These are phyloP conservation scores for Nicotiana otophora DNA, from an alignment of 257 asterid species.

Conservation along the genomic window DNA sequence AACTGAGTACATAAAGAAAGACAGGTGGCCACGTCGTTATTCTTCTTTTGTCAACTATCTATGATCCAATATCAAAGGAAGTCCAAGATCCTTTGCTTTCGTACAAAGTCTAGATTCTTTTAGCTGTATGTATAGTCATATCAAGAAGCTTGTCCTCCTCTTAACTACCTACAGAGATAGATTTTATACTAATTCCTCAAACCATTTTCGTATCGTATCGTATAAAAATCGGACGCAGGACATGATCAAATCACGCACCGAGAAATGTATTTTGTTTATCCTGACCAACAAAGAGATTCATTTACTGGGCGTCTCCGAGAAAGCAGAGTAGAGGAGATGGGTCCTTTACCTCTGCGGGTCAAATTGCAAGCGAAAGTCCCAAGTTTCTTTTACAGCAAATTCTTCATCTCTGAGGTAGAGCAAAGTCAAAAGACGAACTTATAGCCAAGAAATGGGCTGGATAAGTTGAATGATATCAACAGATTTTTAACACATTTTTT, in stretches of 20 bases:
- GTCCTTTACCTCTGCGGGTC: background rate
- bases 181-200: background rate
- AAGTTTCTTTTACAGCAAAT: background rate
- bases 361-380: background rate
- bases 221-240: background rate
- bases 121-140: background rate
- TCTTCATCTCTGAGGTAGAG: background rate
- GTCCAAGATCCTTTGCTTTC: background rate
- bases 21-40: background rate
- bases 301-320: too few relatives aligned
- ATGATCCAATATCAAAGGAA: background rate
- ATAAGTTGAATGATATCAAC: background rate
- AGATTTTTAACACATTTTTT: background rate
- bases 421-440: background rate
- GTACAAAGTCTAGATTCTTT: background rate
- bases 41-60: background rate
- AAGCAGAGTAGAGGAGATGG: too few relatives aligned
- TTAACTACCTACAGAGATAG: conserved; percentile 3
- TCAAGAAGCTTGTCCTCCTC: background rate
- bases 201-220: background rate
- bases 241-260: background rate
- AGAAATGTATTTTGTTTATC: too few relatives aligned
- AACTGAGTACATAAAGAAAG: background rate
- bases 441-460: background rate
- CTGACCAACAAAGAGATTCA: too few relatives aligned